Evolutionary conservation across 441 rosid genomes (phyloP), one percentile per base, ranked within the genome.

Genomic region (Erodium chrysanthum): DNA sequence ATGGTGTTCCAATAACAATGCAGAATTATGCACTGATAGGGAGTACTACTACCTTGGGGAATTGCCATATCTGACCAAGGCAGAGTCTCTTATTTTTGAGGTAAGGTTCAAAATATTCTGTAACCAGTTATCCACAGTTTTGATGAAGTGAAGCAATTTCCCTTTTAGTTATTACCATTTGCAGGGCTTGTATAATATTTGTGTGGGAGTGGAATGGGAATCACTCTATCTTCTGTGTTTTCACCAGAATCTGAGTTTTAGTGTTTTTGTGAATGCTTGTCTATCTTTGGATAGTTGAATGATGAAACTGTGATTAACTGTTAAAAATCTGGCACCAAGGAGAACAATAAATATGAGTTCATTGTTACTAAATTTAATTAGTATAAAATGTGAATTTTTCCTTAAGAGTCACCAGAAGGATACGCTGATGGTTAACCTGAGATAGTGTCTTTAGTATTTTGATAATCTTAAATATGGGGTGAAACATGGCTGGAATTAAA

Each of bases 21-120:
- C 75, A 17, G 73, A 85, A 71, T 74, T 94, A 69, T 94, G 99
- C 79, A 74, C 71, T 33, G 89, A 88, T 67, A 86, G 94, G 66
- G 92, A 82, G 1, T 88, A 86, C 79, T 91, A 70, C 78, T 94
- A 77, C 78, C 88, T 94, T 7, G 99, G 99, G 5, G 87, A 91
- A 82, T 79, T 94, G 84, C 97, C 97, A 0, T 94, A 88, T 84
- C 82, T 94, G 77, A 89, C 88, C 25, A 59, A 76, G 61, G 33
- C 78, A 58, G 94, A 82, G 82, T 80, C 97, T 74, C 79, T 91
- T 73, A 73, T 85, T 15, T 89, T 44, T 73, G 97, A 91, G 99
- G 99, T 81, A 78, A 65, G 21, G 1, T 25, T 27, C 9, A 61
- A 33, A 25, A 58, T 42, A 0, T 7, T 35, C 15, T 37, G 52